Percentiles rank a stretch among this genome's conserved stretches.
Evolutionary conservation across 495 filamentous ascomycete species (phyloP).

Genomic region (Venustampulla echinocandica): DNA sequence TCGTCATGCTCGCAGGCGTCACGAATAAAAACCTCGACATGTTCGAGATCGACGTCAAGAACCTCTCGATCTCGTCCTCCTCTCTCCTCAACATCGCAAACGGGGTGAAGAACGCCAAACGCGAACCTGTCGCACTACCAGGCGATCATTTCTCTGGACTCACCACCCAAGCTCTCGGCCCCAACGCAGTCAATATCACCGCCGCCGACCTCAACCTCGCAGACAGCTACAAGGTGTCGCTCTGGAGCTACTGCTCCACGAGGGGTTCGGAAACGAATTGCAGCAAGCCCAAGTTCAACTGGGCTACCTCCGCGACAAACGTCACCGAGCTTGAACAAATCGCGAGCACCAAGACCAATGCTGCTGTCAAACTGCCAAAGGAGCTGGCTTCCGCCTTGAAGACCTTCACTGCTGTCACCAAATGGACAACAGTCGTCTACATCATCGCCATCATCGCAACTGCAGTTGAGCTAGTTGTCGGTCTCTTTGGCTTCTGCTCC

Average conservation of each 20-base stretch:
- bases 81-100: conserved; percentile 10
- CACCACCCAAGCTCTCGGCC: background rate
- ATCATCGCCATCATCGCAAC: conserved; percentile 52
- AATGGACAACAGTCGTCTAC: conserved; percentile 64
- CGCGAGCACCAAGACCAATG: conserved; percentile 26
- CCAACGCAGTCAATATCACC: conserved; percentile 31
- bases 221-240: conserved; percentile 70
- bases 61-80: conserved; percentile 33
- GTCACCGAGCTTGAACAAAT: conserved; percentile 42
- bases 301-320: conserved; percentile 59
- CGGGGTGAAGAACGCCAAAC: background rate
- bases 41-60: conserved; percentile 54
- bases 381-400: conserved; percentile 57
- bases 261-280: conserved; percentile 42
- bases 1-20: conserved; percentile 65
- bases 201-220: conserved; percentile 50
- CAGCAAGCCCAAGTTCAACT: conserved; percentile 62
- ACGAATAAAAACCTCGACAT: conserved; percentile 62
- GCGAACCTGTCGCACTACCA: too few relatives aligned
- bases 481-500: conserved; percentile 57
- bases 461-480: conserved; percentile 66
- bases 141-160: too few relatives aligned
- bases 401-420: conserved; percentile 60
- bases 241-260: conserved; percentile 80
- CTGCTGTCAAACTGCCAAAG: conserved; percentile 47